phyloP scores from a whole-genome alignment of 192 early-diverging fungal species.

The Gaertneriomyces sp. region DNA sequence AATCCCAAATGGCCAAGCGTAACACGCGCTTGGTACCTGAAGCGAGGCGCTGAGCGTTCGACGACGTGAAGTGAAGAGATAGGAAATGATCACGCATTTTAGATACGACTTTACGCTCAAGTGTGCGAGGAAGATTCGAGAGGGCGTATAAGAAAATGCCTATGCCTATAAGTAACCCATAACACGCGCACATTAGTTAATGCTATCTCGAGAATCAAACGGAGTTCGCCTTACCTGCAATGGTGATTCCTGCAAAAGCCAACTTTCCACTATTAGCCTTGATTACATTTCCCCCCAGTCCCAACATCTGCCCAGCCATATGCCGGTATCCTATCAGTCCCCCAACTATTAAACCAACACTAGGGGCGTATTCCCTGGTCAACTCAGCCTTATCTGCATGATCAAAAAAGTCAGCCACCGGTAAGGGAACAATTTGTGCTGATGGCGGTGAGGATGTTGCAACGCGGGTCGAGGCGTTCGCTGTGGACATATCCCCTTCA shows the following conservation, averaged over 20 bases:
- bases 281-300: constrained; percentile 5
- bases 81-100: constrained; percentile 46
- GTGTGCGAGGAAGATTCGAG: constrained; percentile 44
- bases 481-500: constrained; percentile 28
- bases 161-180: constrained; percentile 34
- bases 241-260: constrained; percentile 43
- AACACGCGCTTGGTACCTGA: constrained; percentile 37
- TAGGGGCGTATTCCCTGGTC: constrained; percentile 49
- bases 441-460: too few relatives aligned
- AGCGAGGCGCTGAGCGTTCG: constrained; percentile 39
- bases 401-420: constrained; percentile 54
- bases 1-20: constrained; percentile 46
- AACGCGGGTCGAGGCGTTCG: constrained; percentile 6
- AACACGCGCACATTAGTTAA: background rate
- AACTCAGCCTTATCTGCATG: constrained; percentile 47
- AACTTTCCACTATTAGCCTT: constrained; percentile 23
- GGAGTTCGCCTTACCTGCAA: constrained; percentile 42
- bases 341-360: constrained; percentile 36
- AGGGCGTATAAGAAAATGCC: constrained; percentile 52
- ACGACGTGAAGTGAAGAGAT: constrained; percentile 32
- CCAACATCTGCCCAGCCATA: constrained; percentile 28
- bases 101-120: constrained; percentile 41
- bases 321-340: constrained; percentile 48
- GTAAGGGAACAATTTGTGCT: constrained; percentile 35
- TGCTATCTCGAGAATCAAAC: background rate